These are phyloP conservation scores for Cylindrotheca fusiformis DNA, from an alignment of 108 stramenopile genomes.

Conservation along the genomic window DNA sequence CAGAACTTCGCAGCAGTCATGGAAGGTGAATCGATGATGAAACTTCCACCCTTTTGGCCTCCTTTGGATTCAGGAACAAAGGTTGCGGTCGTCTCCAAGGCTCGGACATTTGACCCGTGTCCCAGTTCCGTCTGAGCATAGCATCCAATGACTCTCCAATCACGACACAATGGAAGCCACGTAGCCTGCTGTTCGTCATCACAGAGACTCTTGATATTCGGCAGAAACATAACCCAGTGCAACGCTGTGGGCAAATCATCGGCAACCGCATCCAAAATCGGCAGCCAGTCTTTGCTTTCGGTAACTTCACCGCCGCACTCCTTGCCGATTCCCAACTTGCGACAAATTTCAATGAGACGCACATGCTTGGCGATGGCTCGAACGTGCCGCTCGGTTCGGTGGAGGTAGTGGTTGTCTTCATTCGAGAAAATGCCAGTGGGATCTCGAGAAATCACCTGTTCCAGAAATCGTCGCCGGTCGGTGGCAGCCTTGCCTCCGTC, in stretches of 20 bases:
- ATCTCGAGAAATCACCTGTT: constrained; percentile 61
- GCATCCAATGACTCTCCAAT: constrained; percentile 94
- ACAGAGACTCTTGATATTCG: constrained; percentile 79
- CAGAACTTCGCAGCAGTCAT: constrained; percentile 91
- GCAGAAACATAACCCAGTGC: constrained; percentile 94
- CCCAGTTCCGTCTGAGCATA: constrained; percentile 96
- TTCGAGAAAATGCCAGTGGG: constrained; percentile 68
- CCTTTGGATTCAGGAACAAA: constrained; percentile 75
- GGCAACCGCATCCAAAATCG: constrained; percentile 54
- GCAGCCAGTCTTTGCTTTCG: constrained; percentile 50
- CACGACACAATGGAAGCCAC: constrained; percentile 90
- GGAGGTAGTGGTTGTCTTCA: constrained; percentile 71
- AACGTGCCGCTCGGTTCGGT: constrained; percentile 77
- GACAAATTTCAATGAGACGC: constrained; percentile 76
- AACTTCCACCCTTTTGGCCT: constrained; percentile 64
- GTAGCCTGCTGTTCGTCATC: constrained; percentile 85
- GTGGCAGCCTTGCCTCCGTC: constrained; percentile 51
- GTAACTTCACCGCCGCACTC: constrained; percentile 59
- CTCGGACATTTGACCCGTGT: constrained; percentile 91
- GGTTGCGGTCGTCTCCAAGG: constrained; percentile 93
- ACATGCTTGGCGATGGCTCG: constrained; percentile 82
- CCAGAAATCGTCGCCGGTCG: constrained; percentile 63
- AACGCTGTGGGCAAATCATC: constrained; percentile 81
- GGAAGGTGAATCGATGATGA: constrained; percentile 85
- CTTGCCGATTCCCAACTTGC: constrained; percentile 62